A percentile compares a stretch with the other conserved stretches of the same genome.
These are phyloP conservation scores for Jimgerdemannia flammicorona DNA, from an alignment of 192 early-diverging fungal species.

Conservation along the genomic window DNA sequence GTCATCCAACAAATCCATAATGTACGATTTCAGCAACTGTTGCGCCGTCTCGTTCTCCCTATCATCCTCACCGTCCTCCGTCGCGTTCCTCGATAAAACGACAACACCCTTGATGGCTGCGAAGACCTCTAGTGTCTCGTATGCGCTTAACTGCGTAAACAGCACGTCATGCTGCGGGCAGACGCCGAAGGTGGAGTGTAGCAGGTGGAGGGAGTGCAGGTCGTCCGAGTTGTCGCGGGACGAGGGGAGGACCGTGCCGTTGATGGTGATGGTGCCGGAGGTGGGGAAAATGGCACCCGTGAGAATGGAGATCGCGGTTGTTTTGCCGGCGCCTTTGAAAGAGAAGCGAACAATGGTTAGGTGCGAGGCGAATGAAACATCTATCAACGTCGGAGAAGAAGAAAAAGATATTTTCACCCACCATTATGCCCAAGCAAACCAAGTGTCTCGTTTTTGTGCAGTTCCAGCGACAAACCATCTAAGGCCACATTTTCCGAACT, in stretches of 20 bases:
- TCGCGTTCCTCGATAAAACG: constrained; percentile 32
- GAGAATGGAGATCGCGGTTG: constrained; percentile 41
- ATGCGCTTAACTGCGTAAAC: constrained; percentile 67
- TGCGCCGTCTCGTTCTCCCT: background rate
- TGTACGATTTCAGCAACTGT: constrained; percentile 40
- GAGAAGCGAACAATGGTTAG: background rate
- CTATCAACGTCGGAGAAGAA: background rate
- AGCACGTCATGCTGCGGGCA: constrained; percentile 76
- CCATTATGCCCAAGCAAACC: constrained; percentile 60
- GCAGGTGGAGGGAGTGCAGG: constrained; percentile 41
- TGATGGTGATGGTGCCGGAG: constrained; percentile 49
- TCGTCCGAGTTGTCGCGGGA: constrained; percentile 47
- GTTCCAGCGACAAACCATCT: constrained; percentile 34
- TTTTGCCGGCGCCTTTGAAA: constrained; percentile 39
- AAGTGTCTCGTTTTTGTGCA: constrained; percentile 46
- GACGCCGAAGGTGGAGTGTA: constrained; percentile 33
- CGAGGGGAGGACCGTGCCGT: constrained; percentile 45
- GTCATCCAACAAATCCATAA: constrained; percentile 54
- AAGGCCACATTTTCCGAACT: constrained; percentile 10
- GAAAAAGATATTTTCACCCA: constrained; percentile 8
- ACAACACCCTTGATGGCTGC: constrained; percentile 75
- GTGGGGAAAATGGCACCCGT: constrained; percentile 62
- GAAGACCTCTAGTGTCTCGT: constrained; percentile 70
- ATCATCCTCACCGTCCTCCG: background rate
- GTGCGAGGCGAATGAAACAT: background rate